These are phyloP conservation scores for Fusarium kyushuense DNA, from an alignment of 2,329 filamentous ascomycete species.

Conservation along the genomic window DNA sequence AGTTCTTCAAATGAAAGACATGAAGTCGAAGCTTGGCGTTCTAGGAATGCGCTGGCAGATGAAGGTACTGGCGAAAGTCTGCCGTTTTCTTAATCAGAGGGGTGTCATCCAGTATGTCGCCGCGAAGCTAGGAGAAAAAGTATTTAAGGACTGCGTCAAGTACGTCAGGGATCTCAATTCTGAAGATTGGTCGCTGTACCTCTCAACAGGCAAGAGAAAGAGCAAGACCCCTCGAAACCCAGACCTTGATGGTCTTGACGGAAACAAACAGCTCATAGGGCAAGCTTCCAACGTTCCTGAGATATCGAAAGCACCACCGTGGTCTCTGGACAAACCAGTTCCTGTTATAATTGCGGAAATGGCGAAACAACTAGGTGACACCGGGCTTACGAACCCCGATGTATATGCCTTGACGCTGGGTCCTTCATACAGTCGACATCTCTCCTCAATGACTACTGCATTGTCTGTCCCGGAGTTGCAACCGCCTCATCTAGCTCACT, in stretches of 20 bases:
- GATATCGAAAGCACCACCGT: slow-evolving; percentile 48
- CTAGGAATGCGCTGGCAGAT: slow-evolving; percentile 68
- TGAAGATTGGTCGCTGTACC: slow-evolving; percentile 68
- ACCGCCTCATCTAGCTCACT: slow-evolving; percentile 50
- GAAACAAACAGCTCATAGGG: slow-evolving; percentile 34
- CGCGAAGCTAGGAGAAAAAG: slow-evolving; percentile 63
- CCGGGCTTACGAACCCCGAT: slow-evolving; percentile 54
- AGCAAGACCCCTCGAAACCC: slow-evolving; percentile 46
- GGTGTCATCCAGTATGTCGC: slow-evolving; percentile 69
- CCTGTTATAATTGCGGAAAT: slow-evolving; percentile 49
- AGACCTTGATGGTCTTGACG: slow-evolving; percentile 46
- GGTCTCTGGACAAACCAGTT: slow-evolving; percentile 53
- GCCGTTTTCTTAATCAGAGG: slow-evolving; percentile 67
- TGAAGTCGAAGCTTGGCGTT: slow-evolving; percentile 69
- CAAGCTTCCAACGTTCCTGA: slow-evolving; percentile 44
- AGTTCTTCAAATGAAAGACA: slow-evolving; percentile 68
- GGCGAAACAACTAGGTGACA: slow-evolving; percentile 46
- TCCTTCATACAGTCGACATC: slow-evolving; percentile 53
- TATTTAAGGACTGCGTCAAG: slow-evolving; percentile 73
- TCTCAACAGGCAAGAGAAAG: slow-evolving; percentile 61
- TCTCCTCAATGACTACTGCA: slow-evolving; percentile 54
- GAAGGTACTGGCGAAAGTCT: slow-evolving; percentile 69
- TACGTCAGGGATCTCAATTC: slow-evolving; percentile 67
- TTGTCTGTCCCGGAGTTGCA: slow-evolving; percentile 51
- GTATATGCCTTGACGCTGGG: slow-evolving; percentile 55